Conservation (phyloP, 306 rosid genomes). For the Astragalus glycyphyllos region DNA sequence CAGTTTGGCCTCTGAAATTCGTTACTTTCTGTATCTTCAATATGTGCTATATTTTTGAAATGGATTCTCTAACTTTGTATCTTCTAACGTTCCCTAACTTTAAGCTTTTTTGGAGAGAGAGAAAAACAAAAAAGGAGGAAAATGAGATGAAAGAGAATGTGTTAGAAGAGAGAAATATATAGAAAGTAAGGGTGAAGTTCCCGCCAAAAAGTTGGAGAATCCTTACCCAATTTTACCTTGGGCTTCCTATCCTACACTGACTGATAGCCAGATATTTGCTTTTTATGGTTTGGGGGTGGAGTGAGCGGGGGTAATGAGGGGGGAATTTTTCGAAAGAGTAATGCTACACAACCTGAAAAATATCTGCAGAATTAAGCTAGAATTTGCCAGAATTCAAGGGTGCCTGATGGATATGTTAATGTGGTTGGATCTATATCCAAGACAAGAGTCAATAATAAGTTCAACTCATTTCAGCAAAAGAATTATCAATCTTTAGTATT, state of each 20-base stretch:
- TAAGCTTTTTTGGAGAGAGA: no score
- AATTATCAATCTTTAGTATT: conserved; percentile 18
- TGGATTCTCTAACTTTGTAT: no score
- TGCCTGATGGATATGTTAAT: background rate
- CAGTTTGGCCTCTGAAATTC: no score
- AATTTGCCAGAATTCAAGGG: background rate
- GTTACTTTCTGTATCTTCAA: background rate
- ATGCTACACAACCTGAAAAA: background rate
- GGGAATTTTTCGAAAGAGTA: no score
- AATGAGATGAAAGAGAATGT: no score
- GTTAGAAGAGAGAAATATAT: no score
- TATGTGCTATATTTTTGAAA: background rate
- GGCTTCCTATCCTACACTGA: background rate
- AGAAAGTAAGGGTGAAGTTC: no score
- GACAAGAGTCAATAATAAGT: conserved; percentile 6
- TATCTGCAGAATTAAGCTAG: background rate
- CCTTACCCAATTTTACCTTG: background rate
- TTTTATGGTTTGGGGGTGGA: background rate
- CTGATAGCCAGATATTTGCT: background rate
- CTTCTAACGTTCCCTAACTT: no score
- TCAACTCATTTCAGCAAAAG: conserved; percentile 17
- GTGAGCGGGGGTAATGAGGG: no score
- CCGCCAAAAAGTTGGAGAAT: no score
- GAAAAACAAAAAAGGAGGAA: no score
- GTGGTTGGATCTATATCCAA: background rate